These are phyloP conservation scores for Microdochium paspali DNA, from an alignment of 2,329 filamentous ascomycete genomes.

Conservation along the genomic window DNA sequence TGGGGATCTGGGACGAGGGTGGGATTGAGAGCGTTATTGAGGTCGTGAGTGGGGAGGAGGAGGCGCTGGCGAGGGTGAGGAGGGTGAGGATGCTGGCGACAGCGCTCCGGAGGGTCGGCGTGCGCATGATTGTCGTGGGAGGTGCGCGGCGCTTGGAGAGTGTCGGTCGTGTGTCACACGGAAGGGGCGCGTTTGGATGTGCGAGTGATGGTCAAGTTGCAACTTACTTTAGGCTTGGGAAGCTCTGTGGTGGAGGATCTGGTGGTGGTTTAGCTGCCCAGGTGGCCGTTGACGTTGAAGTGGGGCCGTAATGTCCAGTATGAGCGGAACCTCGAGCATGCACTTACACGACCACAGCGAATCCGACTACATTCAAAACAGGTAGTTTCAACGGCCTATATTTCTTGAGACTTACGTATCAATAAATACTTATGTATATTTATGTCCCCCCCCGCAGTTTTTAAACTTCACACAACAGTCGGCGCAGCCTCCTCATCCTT, in stretches of 20 bases:
- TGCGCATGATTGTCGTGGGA: slow-evolving; percentile 8
- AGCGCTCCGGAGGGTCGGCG: background rate
- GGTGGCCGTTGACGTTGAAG: slow-evolving; percentile 2
- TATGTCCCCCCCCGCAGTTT: slow-evolving; percentile 6
- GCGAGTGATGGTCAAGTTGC: slow-evolving; percentile 3
- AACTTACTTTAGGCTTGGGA: slow-evolving; percentile 1
- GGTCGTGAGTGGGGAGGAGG: slow-evolving; percentile 17
- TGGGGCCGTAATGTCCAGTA: background rate
- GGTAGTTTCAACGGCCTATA: no score
- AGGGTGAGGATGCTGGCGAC: background rate
- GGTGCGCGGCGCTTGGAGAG: no score
- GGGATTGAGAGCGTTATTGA: slow-evolving; percentile 37
- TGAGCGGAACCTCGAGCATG: background rate
- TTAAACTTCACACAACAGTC: slow-evolving; percentile 1
- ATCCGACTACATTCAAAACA: no score
- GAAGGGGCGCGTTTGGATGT: no score
- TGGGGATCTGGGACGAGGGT: slow-evolving; percentile 25
- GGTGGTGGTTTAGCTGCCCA: background rate
- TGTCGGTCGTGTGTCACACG: no score
- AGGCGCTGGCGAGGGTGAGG: slow-evolving; percentile 8
- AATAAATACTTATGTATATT: background rate
- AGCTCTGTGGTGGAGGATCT: background rate
- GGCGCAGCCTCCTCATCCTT: slow-evolving; percentile 28
- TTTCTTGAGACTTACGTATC: background rate
- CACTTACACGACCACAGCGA: no score